These are phyloP conservation scores for Elsinoe australis DNA, from an alignment of 2,329 filamentous ascomycete species.

Conservation along the genomic window DNA sequence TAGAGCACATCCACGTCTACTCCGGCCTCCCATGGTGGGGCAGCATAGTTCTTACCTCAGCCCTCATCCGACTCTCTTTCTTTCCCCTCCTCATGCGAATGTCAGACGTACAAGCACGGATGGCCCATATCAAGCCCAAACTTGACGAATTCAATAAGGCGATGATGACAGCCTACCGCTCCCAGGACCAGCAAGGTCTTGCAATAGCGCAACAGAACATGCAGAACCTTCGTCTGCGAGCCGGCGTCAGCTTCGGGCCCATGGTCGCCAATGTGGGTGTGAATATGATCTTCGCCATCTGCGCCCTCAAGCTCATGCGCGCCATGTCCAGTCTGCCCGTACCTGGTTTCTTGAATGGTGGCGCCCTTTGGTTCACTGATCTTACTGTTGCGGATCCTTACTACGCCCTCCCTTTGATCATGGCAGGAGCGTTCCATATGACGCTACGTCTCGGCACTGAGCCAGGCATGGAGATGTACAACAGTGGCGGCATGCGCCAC, in stretches of 20 bases:
- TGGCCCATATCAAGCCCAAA: constrained; percentile 54
- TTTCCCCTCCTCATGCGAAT: constrained; percentile 58
- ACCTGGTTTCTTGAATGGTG: constrained; percentile 64
- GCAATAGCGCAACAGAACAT: constrained; percentile 45
- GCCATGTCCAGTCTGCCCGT: constrained; percentile 73
- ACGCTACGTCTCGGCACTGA: constrained; percentile 43
- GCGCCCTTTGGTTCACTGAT: constrained; percentile 70
- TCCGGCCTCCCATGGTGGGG: constrained; percentile 74
- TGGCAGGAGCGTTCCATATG: constrained; percentile 29
- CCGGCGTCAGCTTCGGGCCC: constrained; percentile 48
- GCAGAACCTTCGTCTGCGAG: constrained; percentile 42
- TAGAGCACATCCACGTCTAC: constrained; percentile 78
- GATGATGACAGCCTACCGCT: constrained; percentile 40
- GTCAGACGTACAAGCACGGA: constrained; percentile 54
- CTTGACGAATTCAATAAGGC: constrained; percentile 50
- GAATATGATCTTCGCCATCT: constrained; percentile 59
- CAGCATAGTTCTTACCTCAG: constrained; percentile 58
- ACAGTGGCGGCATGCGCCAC: constrained; percentile 30
- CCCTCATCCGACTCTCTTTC: constrained; percentile 57
- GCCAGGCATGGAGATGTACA: constrained; percentile 31
- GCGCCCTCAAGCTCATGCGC: constrained; percentile 68
- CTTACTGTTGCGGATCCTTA: constrained; percentile 69
- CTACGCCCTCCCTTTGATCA: constrained; percentile 58
- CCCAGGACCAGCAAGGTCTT: constrained; percentile 42
- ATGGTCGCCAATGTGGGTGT: constrained; percentile 52